phyloP scores from a whole-genome alignment of 768 basidiomycete genomes.

The Phylloporus arenicola region DNA sequence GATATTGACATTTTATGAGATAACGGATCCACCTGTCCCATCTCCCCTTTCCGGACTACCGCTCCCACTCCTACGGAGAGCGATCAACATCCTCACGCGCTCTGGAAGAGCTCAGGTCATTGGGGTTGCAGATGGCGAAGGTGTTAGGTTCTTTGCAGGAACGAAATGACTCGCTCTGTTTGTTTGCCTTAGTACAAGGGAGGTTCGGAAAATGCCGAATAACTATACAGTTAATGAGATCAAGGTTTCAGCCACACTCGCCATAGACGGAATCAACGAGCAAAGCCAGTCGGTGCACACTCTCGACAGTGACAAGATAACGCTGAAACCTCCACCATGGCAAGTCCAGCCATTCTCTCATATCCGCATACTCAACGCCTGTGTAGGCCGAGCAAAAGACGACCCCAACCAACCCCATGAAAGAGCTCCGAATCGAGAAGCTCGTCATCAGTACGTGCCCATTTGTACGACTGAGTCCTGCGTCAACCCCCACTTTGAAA shows the following conservation, averaged over 20 bases:
- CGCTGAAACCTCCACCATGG: constrained; percentile 29
- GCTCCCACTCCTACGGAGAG: constrained; percentile 59
- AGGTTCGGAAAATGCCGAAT: constrained; percentile 20
- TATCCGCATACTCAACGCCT: neutral
- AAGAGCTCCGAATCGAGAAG: constrained; percentile 96
- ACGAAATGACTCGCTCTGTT: constrained; percentile 23
- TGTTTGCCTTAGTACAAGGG: no score
- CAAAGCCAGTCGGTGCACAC: neutral
- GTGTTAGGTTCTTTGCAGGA: constrained; percentile 65
- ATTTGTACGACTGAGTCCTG: neutral
- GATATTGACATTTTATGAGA: constrained; percentile 84
- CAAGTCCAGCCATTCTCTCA: constrained; percentile 5
- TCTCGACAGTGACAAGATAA: constrained; percentile 32
- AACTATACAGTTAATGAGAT: constrained; percentile 15
- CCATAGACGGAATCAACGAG: neutral
- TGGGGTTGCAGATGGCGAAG: constrained; percentile 73
- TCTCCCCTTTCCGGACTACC: constrained; percentile 71
- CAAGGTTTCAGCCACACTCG: constrained; percentile 30
- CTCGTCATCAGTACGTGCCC: constrained; percentile 88
- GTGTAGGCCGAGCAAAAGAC: constrained; percentile 82
- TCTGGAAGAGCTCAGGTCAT: constrained; percentile 72
- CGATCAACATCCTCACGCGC: constrained; percentile 59
- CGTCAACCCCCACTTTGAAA: neutral
- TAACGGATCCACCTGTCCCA: constrained; percentile 68
- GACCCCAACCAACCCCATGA: constrained; percentile 88